Evolutionary conservation across 495 filamentous ascomycete genomes (phyloP).

Genomic region (Lentithecium fluviatile): DNA sequence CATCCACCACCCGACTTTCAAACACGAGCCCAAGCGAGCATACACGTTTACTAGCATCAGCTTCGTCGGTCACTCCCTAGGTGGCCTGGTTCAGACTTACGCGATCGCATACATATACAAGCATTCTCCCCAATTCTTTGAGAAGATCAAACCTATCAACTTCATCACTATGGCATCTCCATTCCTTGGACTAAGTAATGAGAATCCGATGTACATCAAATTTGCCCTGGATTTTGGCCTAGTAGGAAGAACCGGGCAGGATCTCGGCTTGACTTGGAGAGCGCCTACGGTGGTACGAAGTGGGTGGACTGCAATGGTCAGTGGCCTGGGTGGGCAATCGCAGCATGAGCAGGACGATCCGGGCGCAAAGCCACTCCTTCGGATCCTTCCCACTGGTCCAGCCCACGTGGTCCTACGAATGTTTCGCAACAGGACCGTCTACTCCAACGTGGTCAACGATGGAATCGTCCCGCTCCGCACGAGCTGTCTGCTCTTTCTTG

Average conservation of each 20-base stretch:
- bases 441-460: constrained; percentile 98
- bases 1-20: constrained; percentile 45
- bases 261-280: constrained; percentile 91
- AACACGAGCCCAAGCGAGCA: constrained; percentile 52
- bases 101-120: constrained; percentile 97
- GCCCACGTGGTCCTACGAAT: constrained; percentile 82
- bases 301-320: constrained; percentile 84
- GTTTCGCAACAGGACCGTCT: constrained; percentile 88
- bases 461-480: constrained; percentile 94
- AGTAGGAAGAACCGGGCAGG: constrained; percentile 91
- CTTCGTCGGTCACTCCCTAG: constrained; percentile 90
- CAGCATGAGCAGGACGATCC: constrained; percentile 65
- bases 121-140: constrained; percentile 88
- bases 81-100: constrained; percentile 89
- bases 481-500: constrained; percentile 92
- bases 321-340: constrained; percentile 64
- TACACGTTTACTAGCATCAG: constrained; percentile 94
- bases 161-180: constrained; percentile 91
- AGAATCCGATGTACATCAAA: constrained; percentile 95
- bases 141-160: constrained; percentile 82
- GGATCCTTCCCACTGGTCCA: constrained; percentile 89
- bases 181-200: constrained; percentile 90
- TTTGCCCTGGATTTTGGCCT: constrained; percentile 96
- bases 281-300: constrained; percentile 77
- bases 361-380: constrained; percentile 81